These are phyloP conservation scores for Neopestalotiopsis clavispora DNA, from an alignment of 2,329 filamentous ascomycete genomes.

Conservation along the genomic window DNA sequence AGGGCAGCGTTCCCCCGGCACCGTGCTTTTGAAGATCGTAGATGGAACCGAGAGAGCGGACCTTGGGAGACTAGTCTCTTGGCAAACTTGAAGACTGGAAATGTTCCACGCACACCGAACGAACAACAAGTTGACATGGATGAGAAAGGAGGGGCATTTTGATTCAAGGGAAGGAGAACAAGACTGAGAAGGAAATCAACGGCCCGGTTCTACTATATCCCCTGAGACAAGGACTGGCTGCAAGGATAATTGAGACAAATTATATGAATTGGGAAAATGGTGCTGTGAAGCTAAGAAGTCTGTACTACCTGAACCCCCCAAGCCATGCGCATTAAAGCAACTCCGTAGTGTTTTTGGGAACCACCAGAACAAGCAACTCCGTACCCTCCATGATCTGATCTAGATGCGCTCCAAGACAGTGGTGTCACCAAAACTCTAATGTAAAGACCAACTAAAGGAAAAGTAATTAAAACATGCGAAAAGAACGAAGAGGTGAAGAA, in stretches of 20 bases:
- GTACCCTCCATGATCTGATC: background rate
- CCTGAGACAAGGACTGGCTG: too few species aligned
- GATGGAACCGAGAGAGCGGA: too few species aligned
- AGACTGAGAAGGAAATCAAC: too few species aligned
- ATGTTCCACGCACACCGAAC: too few species aligned
- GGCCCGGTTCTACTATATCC: too few species aligned
- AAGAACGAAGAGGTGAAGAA: background rate
- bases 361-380: background rate
- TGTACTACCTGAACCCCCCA: background rate
- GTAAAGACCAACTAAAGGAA: background rate
- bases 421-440: background rate
- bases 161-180: too few species aligned
- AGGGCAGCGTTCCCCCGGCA: too few species aligned
- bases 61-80: too few species aligned
- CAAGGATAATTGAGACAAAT: background rate
- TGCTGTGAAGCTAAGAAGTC: background rate
- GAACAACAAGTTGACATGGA: too few species aligned
- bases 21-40: too few species aligned
- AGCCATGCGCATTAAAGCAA: background rate
- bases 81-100: too few species aligned
- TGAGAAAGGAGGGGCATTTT: too few species aligned
- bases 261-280: background rate
- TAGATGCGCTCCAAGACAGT: background rate
- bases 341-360: background rate
- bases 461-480: background rate